These are phyloP conservation scores for Nannochloris sp. DNA, from an alignment of 139 green algal genomes.

Conservation along the genomic window DNA sequence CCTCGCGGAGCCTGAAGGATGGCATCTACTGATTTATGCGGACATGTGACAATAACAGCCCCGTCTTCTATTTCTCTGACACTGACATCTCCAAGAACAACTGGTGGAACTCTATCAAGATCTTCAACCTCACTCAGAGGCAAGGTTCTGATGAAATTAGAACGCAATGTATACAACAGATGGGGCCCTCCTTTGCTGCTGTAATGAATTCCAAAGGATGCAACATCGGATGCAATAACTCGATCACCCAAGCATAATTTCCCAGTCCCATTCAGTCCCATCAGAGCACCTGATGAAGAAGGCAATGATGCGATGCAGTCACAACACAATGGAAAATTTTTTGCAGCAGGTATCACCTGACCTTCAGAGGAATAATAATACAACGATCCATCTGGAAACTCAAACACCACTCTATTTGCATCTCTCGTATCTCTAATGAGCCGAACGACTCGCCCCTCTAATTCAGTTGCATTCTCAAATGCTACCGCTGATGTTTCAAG, in stretches of 20 bases:
- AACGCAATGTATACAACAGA: slow-evolving; percentile 58
- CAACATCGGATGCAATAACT: slow-evolving; percentile 42
- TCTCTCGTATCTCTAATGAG: no score
- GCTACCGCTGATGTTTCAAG: no score
- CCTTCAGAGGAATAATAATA: no score
- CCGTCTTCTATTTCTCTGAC: slow-evolving; percentile 60
- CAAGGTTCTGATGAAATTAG: slow-evolving; percentile 39
- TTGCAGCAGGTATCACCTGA: no score
- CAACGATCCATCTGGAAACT: no score
- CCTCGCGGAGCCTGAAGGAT: slow-evolving; percentile 84
- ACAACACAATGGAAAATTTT: neutral
- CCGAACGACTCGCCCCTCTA: no score
- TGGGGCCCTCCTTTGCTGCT: slow-evolving; percentile 50
- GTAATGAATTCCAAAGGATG: slow-evolving; percentile 43
- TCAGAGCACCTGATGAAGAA: neutral
- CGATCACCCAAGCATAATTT: slow-evolving; percentile 45
- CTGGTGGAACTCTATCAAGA: neutral
- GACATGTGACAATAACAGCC: slow-evolving; percentile 40
- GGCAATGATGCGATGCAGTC: neutral
- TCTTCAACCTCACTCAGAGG: slow-evolving; percentile 16
- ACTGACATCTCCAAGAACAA: slow-evolving; percentile 19
- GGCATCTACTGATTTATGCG: slow-evolving; percentile 15
- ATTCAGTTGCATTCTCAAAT: no score
- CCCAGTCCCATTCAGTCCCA: slow-evolving; percentile 49
- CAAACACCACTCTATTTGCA: no score